Evolutionary conservation across 2,329 filamentous ascomycete genomes (phyloP), one percentile per base, ranked within the genome.

Genomic region (Nakataea oryzae): DNA sequence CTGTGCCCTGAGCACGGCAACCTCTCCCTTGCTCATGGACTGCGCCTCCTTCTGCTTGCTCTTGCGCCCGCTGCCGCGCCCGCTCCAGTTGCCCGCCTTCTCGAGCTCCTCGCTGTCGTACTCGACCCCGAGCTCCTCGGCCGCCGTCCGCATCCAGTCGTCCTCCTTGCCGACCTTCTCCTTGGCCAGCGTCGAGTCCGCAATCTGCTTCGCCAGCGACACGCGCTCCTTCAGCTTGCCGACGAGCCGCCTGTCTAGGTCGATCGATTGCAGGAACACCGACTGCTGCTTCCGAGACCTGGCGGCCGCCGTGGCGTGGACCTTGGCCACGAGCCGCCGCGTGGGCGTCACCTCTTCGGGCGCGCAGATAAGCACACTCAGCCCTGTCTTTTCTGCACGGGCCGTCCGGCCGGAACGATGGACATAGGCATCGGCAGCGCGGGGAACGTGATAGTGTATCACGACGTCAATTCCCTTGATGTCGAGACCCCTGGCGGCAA

Each of bases 361-460:
- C 0, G 88, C 86, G 70, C 95, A 97, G 61, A 99, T 86, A 5
- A 99, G 79, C 63, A 99, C 86, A 69, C 91, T 96, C 47, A 90
- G 84, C 50, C 95, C 95, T 0, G 82, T 84, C 14, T 84, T 84
- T 26, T 87, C 84, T 3, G 90, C 93, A 70, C 95, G 90, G 2
- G 95, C 95, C 1, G 95, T 97, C 66, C 95, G 90, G 14, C 95
- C 95, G 1, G 95, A 97, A 28, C 95, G 87, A 72, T 99, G 95
- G 17, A 99, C 93, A 71, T 99, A 99, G 58, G 89, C 89, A 73
- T 97, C 93, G 41, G 95, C 95, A 1, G 91, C 82, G 63, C 93
- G 89, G 1, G 95, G 95, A 0, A 97, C 87, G 74, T 99, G 93
- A 76, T 99, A 99, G 75, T 99, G 95, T 24, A 99, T 78, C 21